Percentiles rank a stretch among this genome's conserved stretches.
phyloP scores from a whole-genome alignment of 2,329 filamentous ascomycete genomes.

The Fusarium euwallaceae region DNA sequence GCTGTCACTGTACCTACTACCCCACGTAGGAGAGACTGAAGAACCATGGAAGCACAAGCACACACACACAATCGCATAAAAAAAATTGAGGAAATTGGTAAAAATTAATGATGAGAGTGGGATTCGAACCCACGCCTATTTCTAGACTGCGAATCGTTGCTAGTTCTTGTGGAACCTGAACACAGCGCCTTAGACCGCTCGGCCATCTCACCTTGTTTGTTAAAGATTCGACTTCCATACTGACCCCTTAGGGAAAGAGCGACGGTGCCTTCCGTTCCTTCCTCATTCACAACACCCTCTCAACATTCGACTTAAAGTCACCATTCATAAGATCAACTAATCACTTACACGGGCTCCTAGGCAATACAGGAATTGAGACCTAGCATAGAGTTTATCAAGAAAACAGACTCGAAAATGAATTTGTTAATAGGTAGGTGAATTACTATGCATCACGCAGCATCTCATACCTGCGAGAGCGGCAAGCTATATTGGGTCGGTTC shows the following conservation, averaged over 20 bases:
- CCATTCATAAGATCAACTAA: background rate
- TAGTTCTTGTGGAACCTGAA: background rate
- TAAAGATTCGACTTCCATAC: background rate
- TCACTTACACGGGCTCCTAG: background rate
- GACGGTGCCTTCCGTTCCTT: background rate
- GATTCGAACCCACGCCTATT: background rate
- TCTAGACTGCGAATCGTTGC: background rate
- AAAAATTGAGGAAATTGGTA: background rate
- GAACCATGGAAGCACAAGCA: background rate
- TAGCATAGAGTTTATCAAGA: background rate
- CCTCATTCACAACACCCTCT: background rate
- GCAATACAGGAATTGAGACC: background rate
- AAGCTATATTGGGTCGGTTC: too few relatives aligned
- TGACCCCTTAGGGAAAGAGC: background rate
- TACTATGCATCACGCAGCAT: too few relatives aligned
- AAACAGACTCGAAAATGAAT: too few relatives aligned
- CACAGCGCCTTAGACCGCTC: background rate
- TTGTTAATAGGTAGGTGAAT: too few relatives aligned
- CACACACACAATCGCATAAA: background rate
- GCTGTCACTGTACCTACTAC: background rate
- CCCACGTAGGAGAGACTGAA: background rate
- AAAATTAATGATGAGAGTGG: background rate
- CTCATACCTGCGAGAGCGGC: too few relatives aligned
- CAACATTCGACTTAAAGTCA: background rate
- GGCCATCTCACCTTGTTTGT: constrained; percentile 1